Base-by-base conservation (phyloP, 345 rosid genomes). In the Clarkia xantiana region DNA sequence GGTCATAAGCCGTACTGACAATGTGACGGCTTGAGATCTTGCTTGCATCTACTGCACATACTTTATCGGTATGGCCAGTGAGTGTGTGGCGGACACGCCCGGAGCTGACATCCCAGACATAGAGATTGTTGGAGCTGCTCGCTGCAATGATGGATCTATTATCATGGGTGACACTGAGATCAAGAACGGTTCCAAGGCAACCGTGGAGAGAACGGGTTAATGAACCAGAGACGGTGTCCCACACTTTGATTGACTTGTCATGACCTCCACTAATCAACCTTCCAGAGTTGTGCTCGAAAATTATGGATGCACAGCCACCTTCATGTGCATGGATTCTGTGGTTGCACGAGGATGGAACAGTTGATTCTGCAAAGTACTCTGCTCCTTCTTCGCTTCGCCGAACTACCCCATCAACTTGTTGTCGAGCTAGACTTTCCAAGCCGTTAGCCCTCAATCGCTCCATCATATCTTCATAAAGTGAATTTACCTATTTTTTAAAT, bases 351-450 rank as follows among this genome's bases (percentile, higher is more conserved):
- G 96, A 70, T n/a, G 93, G 87, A 66, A 80, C 45, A 12, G 66
- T 69, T 12, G 94, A 80, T 58, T 91, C 96, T 15, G 71, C 68
- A 66, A 84, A 86, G 61, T 59, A 68, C 67, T 86, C 94, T 7
- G 96, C 88, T 51, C 96, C 98, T 56, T 81, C 96, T 72, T 86
- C 96, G 55, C 80, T 76, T 50, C 74, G 78, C 18, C 93, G 86
- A 16, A 91, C 98, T 56, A 91, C 74, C 42, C 98, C 98, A 72
- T 91, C 98, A 47, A 86, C 96, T 68, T 91, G 98, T 68, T 79
- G 81, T 60, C 65, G 67, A 53, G 98, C 96, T 58, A 91, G 93
- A 64, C 52, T 75, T 76, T 81, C 93, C 48, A 84, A 74, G 54
- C 94, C 98, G 53, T 76, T 91, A 44, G 90, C 98, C 72, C 63